These are phyloP conservation scores for Planoprotostelium fungivorum DNA, from an alignment of 78 protist genomes.

Conservation along the genomic window DNA sequence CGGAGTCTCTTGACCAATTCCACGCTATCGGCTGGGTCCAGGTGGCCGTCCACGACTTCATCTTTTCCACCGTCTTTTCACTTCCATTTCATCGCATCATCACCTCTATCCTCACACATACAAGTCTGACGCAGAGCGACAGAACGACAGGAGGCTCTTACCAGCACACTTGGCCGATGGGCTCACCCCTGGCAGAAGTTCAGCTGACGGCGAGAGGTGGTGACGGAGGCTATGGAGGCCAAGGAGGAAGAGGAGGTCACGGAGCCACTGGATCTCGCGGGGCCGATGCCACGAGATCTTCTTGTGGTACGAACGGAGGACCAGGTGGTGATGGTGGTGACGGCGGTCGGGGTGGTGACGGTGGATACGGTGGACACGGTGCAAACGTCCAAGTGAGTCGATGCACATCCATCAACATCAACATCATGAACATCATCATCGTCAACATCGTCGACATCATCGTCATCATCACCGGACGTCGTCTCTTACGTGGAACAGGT, in stretches of 20 bases:
- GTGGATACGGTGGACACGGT: constrained; percentile 21
- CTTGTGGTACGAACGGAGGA: constrained; percentile 44
- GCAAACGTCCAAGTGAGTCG: not conserved
- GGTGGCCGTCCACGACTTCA: too few relatives aligned
- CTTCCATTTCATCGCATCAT: not conserved
- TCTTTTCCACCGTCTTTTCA: too few relatives aligned
- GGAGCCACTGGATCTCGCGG: constrained; percentile 34
- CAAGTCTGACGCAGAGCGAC: too few relatives aligned
- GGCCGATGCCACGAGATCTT: constrained; percentile 20
- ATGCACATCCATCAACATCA: not conserved
- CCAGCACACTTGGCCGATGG: constrained; percentile 4
- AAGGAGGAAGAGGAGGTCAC: constrained; percentile 7
- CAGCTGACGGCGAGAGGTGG: constrained; percentile 32
- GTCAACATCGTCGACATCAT: not conserved
- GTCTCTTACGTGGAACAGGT: too few relatives aligned
- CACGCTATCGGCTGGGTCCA: not conserved
- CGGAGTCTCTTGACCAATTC: not conserved
- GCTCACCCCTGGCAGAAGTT: constrained; percentile 13
- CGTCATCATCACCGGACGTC: too few relatives aligned
- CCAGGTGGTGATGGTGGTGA: constrained; percentile 25
- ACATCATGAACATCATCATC: not conserved
- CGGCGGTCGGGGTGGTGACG: constrained; percentile 34
- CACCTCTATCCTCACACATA: too few relatives aligned
- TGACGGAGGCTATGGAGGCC: constrained; percentile 40
- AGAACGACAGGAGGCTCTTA: constrained; percentile 4